A percentile compares a stretch with the other conserved stretches of the same genome.
Evolutionary conservation across 176 grass and related monocot genomes (phyloP).

Genomic region (Poa pratensis): DNA sequence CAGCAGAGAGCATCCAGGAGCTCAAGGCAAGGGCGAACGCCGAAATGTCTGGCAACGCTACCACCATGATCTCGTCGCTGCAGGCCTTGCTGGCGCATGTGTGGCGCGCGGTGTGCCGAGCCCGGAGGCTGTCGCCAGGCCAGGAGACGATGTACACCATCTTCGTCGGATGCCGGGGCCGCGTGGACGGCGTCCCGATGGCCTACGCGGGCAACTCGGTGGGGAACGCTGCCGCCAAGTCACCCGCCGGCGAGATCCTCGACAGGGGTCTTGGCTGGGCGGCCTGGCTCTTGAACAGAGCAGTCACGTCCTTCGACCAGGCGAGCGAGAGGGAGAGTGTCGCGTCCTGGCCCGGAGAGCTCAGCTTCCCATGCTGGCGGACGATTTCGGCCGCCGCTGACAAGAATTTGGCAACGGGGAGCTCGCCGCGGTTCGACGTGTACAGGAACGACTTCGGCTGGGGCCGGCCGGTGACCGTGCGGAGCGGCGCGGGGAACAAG

Average conservation of each 20-base stretch:
- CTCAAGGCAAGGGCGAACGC: not conserved
- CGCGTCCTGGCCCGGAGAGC: not conserved
- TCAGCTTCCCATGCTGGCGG: not conserved
- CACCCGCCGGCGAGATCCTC: not conserved
- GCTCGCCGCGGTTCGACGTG: not conserved
- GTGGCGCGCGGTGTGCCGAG: not conserved
- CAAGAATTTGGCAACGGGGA: not conserved
- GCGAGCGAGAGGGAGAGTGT: not conserved
- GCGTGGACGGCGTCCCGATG: not conserved
- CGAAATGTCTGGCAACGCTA: not conserved
- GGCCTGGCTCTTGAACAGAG: not conserved
- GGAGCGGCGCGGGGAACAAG: conserved; percentile 11
- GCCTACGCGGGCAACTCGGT: not conserved
- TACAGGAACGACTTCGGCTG: not conserved
- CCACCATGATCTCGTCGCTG: not conserved
- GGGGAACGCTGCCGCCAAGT: not conserved
- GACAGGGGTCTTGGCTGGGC: not conserved
- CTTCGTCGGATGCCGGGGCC: not conserved
- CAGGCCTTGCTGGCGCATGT: not conserved
- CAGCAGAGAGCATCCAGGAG: not conserved
- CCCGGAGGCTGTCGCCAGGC: not conserved
- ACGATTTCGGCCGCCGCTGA: not conserved
- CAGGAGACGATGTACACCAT: not conserved
- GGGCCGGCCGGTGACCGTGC: not conserved
- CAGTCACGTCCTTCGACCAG: not conserved